Evolutionary conservation across 1,284 basidiomycete species (phyloP).

Genomic region (Trametes hirsuta): DNA sequence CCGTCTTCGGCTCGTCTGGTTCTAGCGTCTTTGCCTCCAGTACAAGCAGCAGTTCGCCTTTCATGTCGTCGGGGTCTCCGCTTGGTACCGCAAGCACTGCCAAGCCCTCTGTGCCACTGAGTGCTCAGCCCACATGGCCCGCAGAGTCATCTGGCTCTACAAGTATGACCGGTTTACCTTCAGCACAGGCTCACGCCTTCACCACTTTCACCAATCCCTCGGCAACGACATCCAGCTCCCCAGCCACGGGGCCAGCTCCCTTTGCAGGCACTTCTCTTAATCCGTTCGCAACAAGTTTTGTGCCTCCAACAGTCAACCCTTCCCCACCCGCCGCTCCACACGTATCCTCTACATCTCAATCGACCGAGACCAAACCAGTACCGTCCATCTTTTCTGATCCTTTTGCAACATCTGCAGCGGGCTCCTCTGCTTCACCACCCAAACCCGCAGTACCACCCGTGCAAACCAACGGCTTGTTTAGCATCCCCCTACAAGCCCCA

Average conservation of each 20-base stretch:
- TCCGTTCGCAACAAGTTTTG: constrained; percentile 17
- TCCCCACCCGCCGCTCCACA: not conserved
- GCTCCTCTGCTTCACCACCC: not conserved
- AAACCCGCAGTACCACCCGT: not conserved
- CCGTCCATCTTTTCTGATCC: constrained; percentile 7
- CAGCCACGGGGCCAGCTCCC: not conserved
- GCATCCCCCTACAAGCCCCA: not conserved
- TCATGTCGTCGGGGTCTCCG: not conserved
- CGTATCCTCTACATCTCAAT: not conserved
- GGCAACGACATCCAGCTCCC: not conserved
- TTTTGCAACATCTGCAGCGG: not conserved
- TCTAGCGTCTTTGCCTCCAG: constrained; percentile 5
- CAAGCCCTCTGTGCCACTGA: not conserved
- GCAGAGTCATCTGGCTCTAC: not conserved
- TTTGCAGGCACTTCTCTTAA: constrained; percentile 2
- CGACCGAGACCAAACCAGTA: not conserved
- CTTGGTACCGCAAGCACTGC: not conserved
- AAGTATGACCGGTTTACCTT: not conserved
- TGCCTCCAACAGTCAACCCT: constrained; percentile 1
- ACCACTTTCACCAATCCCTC: not conserved
- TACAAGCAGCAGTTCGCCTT: not conserved
- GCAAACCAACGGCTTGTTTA: constrained; percentile 2
- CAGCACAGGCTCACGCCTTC: not conserved
- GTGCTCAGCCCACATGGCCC: constrained; percentile 17
- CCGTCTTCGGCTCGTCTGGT: constrained; percentile 14